phyloP scores from a whole-genome alignment of 495 filamentous ascomycete genomes.

The Hypoxylon lienhwacheense region DNA sequence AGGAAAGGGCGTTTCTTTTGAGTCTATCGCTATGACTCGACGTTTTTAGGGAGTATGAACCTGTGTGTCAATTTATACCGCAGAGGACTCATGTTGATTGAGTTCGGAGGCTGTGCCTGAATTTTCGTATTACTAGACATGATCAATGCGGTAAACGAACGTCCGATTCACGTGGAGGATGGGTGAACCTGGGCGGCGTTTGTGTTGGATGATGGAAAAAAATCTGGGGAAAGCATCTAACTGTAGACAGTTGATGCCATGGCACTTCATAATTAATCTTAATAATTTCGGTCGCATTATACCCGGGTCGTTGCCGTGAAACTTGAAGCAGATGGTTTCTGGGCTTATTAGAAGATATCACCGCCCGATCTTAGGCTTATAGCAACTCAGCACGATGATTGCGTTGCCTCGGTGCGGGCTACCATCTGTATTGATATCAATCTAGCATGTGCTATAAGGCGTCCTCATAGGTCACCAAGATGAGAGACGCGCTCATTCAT shows the following conservation, averaged over 20 bases:
- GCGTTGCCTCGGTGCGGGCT: too few relatives aligned
- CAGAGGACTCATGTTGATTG: slow-evolving; percentile 14
- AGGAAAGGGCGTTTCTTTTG: slow-evolving; percentile 23
- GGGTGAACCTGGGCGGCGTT: slow-evolving; percentile 24
- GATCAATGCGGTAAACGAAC: slow-evolving; percentile 26
- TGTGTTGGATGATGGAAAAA: slow-evolving; percentile 20
- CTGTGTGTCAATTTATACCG: slow-evolving; percentile 1
- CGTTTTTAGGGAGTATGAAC: slow-evolving; percentile 2
- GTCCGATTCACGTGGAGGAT: slow-evolving; percentile 13
- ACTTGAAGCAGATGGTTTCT: too few relatives aligned
- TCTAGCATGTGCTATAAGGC: too few relatives aligned
- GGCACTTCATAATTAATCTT: slow-evolving; percentile 19
- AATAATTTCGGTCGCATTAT: slow-evolving; percentile 26
- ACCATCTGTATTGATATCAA: too few relatives aligned
- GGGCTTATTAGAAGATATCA: too few relatives aligned
- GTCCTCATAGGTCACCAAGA: too few relatives aligned
- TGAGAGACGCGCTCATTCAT: too few relatives aligned
- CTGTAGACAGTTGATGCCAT: slow-evolving; percentile 15
- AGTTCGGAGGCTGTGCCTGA: slow-evolving; percentile 18
- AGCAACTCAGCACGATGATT: too few relatives aligned
- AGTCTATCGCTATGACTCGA: slow-evolving; percentile 15
- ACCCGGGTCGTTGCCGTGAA: too few relatives aligned
- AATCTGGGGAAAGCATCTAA: slow-evolving; percentile 10
- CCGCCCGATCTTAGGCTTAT: too few relatives aligned
- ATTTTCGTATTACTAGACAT: slow-evolving; percentile 11